A percentile compares a stretch with the other conserved stretches of the same genome.
phyloP scores from a whole-genome alignment of 192 early-diverging fungal species.

The Piromyces finnis region DNA sequence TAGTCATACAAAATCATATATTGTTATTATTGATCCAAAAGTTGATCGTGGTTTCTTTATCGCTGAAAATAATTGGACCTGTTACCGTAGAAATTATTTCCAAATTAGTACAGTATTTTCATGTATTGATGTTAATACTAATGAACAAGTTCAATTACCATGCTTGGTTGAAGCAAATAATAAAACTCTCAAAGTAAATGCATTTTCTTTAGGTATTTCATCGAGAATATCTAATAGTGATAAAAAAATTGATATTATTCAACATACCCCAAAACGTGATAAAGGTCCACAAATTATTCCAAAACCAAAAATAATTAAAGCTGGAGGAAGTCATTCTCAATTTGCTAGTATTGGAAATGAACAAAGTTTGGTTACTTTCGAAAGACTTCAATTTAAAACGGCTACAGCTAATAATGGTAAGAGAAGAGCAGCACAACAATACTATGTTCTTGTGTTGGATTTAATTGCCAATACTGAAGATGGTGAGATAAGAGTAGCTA shows the following conservation, averaged over 20 bases:
- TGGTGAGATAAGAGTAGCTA: conserved; percentile 39
- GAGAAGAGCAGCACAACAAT: conserved; percentile 84
- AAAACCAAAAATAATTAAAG: background rate
- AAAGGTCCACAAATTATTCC: conserved; percentile 55
- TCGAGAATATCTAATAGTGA: conserved; percentile 55
- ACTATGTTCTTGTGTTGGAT: conserved; percentile 68
- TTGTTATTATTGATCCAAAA: conserved; percentile 30
- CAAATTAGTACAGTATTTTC: conserved; percentile 57
- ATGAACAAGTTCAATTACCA: conserved; percentile 15
- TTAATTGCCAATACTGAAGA: conserved; percentile 53
- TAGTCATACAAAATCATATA: background rate
- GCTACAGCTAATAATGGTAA: conserved; percentile 93
- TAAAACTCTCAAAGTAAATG: conserved; percentile 22
- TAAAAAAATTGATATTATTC: conserved; percentile 62
- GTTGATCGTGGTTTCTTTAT: conserved; percentile 89
- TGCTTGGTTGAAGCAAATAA: conserved; percentile 47
- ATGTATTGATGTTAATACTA: conserved; percentile 9
- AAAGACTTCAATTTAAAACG: conserved; percentile 90
- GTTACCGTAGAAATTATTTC: conserved; percentile 90
- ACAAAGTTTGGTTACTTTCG: conserved; percentile 45
- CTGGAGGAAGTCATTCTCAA: background rate
- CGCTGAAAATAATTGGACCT: conserved; percentile 77
- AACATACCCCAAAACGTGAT: conserved; percentile 82
- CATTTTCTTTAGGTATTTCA: conserved; percentile 59
- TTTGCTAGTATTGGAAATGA: background rate